Evolutionary conservation across 768 basidiomycete genomes (phyloP).

Genomic region (Stropharia rugosoannulata): DNA sequence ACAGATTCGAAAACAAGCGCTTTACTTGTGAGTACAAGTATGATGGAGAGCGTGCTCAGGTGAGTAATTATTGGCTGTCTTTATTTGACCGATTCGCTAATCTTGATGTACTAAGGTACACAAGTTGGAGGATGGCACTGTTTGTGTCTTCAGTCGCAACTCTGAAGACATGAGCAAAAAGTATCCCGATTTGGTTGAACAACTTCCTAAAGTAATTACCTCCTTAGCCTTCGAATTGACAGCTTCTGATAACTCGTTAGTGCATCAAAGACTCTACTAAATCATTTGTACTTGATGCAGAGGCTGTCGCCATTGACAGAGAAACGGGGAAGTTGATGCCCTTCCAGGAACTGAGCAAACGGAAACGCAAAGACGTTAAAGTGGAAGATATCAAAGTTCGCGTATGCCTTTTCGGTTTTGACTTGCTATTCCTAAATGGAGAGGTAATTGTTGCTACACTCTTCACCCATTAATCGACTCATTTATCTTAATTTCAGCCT

Average conservation of each 20-base stretch:
- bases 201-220: conserved; percentile 74
- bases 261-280: conserved; percentile 81
- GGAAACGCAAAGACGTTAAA: conserved; percentile 97
- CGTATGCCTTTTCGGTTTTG: conserved; percentile 96
- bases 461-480: background rate
- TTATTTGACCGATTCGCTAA: background rate
- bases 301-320: conserved; percentile 94
- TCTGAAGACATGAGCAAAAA: conserved; percentile 99
- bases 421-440: conserved; percentile 94
- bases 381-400: conserved; percentile 96
- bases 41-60: conserved; percentile 96
- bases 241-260: conserved; percentile 36
- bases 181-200: conserved; percentile 96
- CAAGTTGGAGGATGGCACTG: conserved; percentile 73
- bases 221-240: background rate
- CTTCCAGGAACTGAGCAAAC: conserved; percentile 93
- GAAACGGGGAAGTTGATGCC: conserved; percentile 86
- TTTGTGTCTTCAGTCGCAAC: conserved; percentile 94
- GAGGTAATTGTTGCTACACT: conserved; percentile 57
- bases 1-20: conserved; percentile 91
- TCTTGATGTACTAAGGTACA: conserved; percentile 62
- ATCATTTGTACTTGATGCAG: conserved; percentile 94
- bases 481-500: conserved; percentile 47
- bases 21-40: conserved; percentile 99
- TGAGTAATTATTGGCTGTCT: conserved; percentile 21